Evolutionary conservation across 2,329 filamentous ascomycete species (phyloP), one percentile per base, ranked within the genome.

Genomic region (Massarina eburnea): DNA sequence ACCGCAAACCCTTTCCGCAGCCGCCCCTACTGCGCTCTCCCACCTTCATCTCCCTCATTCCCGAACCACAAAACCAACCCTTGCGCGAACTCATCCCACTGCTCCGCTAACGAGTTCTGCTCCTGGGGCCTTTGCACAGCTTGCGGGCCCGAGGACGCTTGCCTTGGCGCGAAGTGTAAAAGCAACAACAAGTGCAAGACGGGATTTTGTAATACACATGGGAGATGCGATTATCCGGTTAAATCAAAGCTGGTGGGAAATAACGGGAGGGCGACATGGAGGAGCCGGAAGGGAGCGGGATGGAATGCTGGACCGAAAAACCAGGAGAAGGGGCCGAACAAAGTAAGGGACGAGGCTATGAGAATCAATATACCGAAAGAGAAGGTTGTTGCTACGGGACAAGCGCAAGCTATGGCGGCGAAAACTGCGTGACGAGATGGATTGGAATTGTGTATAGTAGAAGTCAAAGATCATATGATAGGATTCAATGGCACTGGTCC

Each of bases 141-240:
- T 1, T 70, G 66, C 33, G 43, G 24, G 0, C 12, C 33, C 17
- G 17, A 19, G 0, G 59, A 60, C 17, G 43, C 51, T 1, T 68
- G 64, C 39, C 52, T 65, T 4, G 64, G 64, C 4, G 48, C 49
- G 0, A 41, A 38, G 0, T 70, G 66, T 47, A 55, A 48, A 24
- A 58, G 48, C 21, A 61, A 57, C 29, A 58, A 61, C 24, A 54
- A 48, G n/a, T 68, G 66, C 29, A 66, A 64, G 41, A 68, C 64
- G 1, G 65, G 65, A 0, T 63, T 55, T 37, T 70, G 66, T 27
- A 70, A 68, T 17, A 37, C 39, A 1, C 42, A 61, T 26, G 64
- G 59, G 0, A 48, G 55, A 0, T 70, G 66, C 27, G 65, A 68
- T 47, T 66, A 66, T 19, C 40, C 57, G 0, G 53, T 52, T 0